A percentile compares a stretch with the other conserved stretches of the same genome.
phyloP scores from a whole-genome alignment of 495 filamentous ascomycete genomes.

The Saxophila tyrrhenica region DNA sequence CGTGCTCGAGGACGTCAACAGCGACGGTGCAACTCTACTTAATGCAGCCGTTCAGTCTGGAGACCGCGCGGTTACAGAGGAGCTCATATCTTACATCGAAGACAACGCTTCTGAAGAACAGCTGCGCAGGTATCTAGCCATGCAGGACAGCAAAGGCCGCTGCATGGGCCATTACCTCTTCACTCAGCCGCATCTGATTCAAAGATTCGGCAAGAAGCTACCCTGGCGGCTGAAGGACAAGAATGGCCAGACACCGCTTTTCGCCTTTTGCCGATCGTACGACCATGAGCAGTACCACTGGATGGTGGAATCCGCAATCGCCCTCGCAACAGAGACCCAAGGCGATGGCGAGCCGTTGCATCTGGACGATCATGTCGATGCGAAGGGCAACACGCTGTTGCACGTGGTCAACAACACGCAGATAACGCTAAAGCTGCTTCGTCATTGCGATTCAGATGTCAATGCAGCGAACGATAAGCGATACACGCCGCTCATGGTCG shows the following conservation, averaged over 20 bases:
- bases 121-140: constrained; percentile 53
- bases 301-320: constrained; percentile 75
- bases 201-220: constrained; percentile 58
- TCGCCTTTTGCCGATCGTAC: constrained; percentile 88
- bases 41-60: constrained; percentile 90
- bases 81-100: constrained; percentile 58
- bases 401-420: constrained; percentile 84
- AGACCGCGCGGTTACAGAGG: constrained; percentile 60
- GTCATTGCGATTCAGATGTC: constrained; percentile 79
- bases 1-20: constrained; percentile 73
- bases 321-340: constrained; percentile 62
- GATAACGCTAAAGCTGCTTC: constrained; percentile 61
- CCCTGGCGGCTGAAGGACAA: constrained; percentile 88
- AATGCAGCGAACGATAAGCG: constrained; percentile 94
- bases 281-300: constrained; percentile 75
- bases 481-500: constrained; percentile 95
- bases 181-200: constrained; percentile 71
- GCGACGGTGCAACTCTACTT: constrained; percentile 77
- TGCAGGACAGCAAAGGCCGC: constrained; percentile 72
- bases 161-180: constrained; percentile 95
- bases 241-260: constrained; percentile 92
- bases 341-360: constrained; percentile 69
- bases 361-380: constrained; percentile 85
- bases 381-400: constrained; percentile 83
- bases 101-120: constrained; percentile 38